Base-by-base conservation (phyloP, 495 filamentous ascomycete genomes). In the Neurospora sp. region DNA sequence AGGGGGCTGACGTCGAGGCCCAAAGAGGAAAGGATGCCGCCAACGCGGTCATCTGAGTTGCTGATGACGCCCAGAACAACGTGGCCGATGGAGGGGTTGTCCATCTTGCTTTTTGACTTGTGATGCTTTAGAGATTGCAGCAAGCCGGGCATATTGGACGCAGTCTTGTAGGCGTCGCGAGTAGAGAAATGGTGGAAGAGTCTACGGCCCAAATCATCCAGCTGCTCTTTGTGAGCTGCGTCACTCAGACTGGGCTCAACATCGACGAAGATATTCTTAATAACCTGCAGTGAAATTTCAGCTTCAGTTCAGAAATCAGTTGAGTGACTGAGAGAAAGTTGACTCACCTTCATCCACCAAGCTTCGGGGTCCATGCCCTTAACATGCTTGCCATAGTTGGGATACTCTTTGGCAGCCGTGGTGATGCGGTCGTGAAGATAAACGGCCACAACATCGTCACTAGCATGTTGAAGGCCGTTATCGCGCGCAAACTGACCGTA, bases 31-130 rank as follows among this genome's bases (percentile, higher is more conserved):
- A 95, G 78, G 11, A 94, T 86, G 14, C 78, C 78, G 9, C 87
- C 84, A 1, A 94, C 88, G 0, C 93, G 86, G 76, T 91, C 89
- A 77, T 96, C 92, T 1, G 92, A 94, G 79, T 95, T 96, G 27
- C 91, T 92, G 69, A 94, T 83, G 18, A 94, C 83, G 5, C 93
- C 93, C 0, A 92, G 76, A 10, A 90, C 75, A 3, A 90, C 79
- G 6, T 76, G 72, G 12, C 78, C 74, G 73, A 81, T 83, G 39
- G 37, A 73, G 12, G 9, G 18, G 31, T 35, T 39, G 11, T 59
- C 48, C 5, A 31, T 0, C 20, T 14, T 59, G 20, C 42, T 31
- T 39, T 39, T 41, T 31, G 11, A 59, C 4, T 14, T 69, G 9
- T 54, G 69, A 3, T 48, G 18, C 72, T 82, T 79, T 71, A 92